Evolutionary conservation across 2,329 filamentous ascomycete genomes (phyloP).

Genomic region (Orbilia blumenaviensis): DNA sequence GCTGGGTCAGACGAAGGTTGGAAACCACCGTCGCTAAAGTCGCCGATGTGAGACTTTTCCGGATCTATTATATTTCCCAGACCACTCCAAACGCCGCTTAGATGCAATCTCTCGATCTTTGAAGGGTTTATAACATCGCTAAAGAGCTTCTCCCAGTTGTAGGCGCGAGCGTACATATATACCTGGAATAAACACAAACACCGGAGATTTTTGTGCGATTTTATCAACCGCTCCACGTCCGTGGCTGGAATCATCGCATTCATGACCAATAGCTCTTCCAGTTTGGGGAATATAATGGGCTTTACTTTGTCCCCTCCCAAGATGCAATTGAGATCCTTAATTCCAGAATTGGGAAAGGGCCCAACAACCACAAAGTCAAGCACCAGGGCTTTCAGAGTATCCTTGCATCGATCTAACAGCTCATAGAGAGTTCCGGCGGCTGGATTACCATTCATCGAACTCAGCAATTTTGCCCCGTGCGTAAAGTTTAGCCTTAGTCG

Average conservation of each 20-base stretch:
- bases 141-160: not conserved
- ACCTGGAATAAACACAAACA: not conserved
- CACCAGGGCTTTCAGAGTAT: not conserved
- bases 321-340: not conserved
- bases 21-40: not conserved
- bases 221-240: not conserved
- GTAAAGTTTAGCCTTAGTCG: not conserved
- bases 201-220: not conserved
- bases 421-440: not conserved
- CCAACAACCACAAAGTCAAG: not conserved
- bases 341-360: not conserved
- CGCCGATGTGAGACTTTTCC: not conserved
- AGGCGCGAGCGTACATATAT: not conserved
- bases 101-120: not conserved
- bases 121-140: not conserved
- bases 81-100: not conserved
- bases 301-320: not conserved
- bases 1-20: too few species aligned
- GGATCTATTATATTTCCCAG: not conserved
- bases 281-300: not conserved
- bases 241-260: not conserved
- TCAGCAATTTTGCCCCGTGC: not conserved
- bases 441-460: not conserved
- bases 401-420: not conserved
- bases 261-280: not conserved